Percentiles rank a stretch among this genome's conserved stretches.
Conservation (phyloP, 2,329 filamentous ascomycete species). For the Leptographium lundbergii region DNA sequence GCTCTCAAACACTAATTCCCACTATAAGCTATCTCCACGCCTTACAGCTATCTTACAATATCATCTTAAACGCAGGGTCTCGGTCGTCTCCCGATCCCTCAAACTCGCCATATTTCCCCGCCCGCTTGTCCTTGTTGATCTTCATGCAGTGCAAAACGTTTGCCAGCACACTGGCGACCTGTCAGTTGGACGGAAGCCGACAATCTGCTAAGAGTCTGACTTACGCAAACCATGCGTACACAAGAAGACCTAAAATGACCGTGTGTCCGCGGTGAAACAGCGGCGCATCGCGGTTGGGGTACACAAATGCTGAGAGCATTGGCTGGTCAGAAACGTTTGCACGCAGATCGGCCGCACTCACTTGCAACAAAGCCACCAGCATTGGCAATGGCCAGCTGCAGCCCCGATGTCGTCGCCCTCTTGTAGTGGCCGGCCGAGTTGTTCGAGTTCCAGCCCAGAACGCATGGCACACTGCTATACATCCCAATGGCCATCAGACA, state of each 20-base stretch:
- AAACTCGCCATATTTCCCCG: constrained; percentile 45
- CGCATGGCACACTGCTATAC: constrained; percentile 47
- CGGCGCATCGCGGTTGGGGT: constrained; percentile 42
- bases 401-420: constrained; percentile 50
- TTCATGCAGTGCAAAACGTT: constrained; percentile 52
- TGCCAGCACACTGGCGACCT: constrained; percentile 32
- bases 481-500: constrained; percentile 55
- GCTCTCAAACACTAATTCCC: too few species aligned
- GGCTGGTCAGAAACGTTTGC: neutral
- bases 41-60: constrained; percentile 31
- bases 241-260: constrained; percentile 45
- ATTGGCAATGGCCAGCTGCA: constrained; percentile 56
- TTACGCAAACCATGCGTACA: constrained; percentile 52
- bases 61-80: constrained; percentile 48
- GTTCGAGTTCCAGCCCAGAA: constrained; percentile 54
- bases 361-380: constrained; percentile 50
- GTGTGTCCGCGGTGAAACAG: constrained; percentile 49
- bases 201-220: constrained; percentile 17
- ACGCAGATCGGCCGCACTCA: neutral
- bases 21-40: too few species aligned
- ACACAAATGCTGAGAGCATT: constrained; percentile 11
- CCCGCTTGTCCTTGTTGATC: constrained; percentile 48
- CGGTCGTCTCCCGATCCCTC: constrained; percentile 48
- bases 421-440: constrained; percentile 61
- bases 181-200: neutral